These are phyloP conservation scores for Solanum chiquidenum DNA, from an alignment of 257 asterid species.

Conservation along the genomic window DNA sequence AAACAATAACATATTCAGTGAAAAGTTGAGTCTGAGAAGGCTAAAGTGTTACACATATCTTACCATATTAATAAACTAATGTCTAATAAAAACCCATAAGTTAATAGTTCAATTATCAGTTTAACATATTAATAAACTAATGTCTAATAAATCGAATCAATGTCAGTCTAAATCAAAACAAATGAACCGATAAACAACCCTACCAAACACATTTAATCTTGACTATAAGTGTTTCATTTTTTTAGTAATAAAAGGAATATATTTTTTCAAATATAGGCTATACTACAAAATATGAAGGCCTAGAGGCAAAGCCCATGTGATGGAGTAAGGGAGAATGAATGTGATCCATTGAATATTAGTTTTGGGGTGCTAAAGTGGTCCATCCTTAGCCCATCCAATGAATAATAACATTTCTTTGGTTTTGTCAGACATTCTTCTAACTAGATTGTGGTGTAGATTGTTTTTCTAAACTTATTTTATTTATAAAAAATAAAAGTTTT, in stretches of 20 bases:
- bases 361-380: slow-evolving; percentile 20
- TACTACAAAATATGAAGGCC: not conserved
- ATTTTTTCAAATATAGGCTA: not conserved
- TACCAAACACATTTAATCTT: not conserved
- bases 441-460: not conserved
- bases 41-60: no score
- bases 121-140: not conserved
- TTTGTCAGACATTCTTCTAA: not conserved
- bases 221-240: not conserved
- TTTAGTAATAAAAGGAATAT: not conserved
- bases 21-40: not conserved
- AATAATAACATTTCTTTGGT: not conserved
- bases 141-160: not conserved
- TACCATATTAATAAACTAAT: no score
- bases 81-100: not conserved
- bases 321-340: not conserved
- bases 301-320: not conserved
- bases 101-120: not conserved
- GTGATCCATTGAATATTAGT: slow-evolving; percentile 2
- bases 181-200: not conserved
- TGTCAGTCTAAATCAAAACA: not conserved
- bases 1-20: no score
- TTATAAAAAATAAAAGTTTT: not conserved
- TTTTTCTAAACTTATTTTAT: not conserved
- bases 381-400: not conserved